Conservation (phyloP, 306 rosid genomes). For the Carpinus fangiana region DNA sequence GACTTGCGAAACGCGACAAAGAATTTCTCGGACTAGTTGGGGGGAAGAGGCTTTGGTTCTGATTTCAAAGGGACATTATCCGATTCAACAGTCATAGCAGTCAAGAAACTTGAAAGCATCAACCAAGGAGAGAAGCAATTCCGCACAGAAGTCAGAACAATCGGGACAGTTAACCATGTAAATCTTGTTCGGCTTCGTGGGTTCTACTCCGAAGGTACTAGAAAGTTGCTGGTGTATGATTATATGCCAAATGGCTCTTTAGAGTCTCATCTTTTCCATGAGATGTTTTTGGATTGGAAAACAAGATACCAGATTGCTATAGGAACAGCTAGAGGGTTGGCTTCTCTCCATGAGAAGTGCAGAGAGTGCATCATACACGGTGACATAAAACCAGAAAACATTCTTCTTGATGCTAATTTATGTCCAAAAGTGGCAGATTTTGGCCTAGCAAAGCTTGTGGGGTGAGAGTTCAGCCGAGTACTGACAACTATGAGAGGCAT, state of each 20-base stretch:
- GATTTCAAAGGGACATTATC: conserved; percentile 26
- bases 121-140: conserved; percentile 95
- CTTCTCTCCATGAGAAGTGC: conserved; percentile 83
- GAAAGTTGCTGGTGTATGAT: conserved; percentile 73
- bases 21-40: not conserved
- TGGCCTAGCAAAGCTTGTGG: conserved; percentile 88
- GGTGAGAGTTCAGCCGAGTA: conserved; percentile 84
- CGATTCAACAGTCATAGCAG: not conserved
- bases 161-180: conserved; percentile 84
- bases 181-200: conserved; percentile 88
- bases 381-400: conserved; percentile 91
- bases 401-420: conserved; percentile 68
- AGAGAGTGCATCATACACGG: conserved; percentile 90
- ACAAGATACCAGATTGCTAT: conserved; percentile 75
- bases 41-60: conserved; percentile 29
- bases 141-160: conserved; percentile 79
- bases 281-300: conserved; percentile 61
- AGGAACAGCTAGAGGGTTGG: conserved; percentile 81
- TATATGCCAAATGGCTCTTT: conserved; percentile 80
- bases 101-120: conserved; percentile 78
- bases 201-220: conserved; percentile 76
- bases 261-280: conserved; percentile 52
- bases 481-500: conserved; percentile 98
- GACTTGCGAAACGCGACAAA: no score
- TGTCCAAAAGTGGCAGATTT: conserved; percentile 84